These are phyloP conservation scores for Fusarium sp. DNA, from an alignment of 2,329 filamentous ascomycete species.

Conservation along the genomic window DNA sequence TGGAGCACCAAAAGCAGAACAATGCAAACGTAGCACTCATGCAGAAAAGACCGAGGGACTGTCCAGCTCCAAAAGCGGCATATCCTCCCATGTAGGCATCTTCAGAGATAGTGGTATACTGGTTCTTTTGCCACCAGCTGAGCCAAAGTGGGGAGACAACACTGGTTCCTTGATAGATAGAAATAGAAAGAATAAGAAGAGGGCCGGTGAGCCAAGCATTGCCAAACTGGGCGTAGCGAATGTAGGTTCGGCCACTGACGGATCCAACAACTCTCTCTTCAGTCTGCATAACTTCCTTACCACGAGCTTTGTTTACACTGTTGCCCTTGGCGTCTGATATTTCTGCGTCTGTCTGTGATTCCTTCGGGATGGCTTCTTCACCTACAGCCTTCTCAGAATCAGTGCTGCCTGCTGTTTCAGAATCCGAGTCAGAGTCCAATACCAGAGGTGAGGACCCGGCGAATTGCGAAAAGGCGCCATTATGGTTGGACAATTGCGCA, in stretches of 20 bases:
- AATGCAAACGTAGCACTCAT: constrained; percentile 25
- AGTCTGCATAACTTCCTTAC: constrained; percentile 33
- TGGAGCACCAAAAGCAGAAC: constrained; percentile 37
- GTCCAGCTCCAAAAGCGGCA: constrained; percentile 21
- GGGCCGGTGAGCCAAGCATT: constrained; percentile 24
- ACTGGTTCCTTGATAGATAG: constrained; percentile 26
- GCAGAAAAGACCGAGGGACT: constrained; percentile 21
- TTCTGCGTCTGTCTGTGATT: fast-evolving
- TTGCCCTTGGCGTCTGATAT: background rate
- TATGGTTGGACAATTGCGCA: background rate
- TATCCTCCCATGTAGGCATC: constrained; percentile 33
- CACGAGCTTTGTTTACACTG: background rate
- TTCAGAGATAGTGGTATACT: constrained; percentile 16
- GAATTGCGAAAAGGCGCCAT: constrained; percentile 12
- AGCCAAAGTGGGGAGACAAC: constrained; percentile 31
- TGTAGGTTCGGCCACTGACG: constrained; percentile 26
- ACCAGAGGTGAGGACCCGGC: background rate
- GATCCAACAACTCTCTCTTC: constrained; percentile 29
- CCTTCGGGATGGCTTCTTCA: fast-evolving
- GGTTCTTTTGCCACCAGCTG: constrained; percentile 30
- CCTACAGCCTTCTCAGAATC: background rate
- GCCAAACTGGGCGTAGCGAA: constrained; percentile 29
- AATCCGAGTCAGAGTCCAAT: background rate
- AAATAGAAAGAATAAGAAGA: constrained; percentile 15
- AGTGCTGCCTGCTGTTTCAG: background rate